Conservation (phyloP, 768 basidiomycete genomes). For the Suillus americanus region DNA sequence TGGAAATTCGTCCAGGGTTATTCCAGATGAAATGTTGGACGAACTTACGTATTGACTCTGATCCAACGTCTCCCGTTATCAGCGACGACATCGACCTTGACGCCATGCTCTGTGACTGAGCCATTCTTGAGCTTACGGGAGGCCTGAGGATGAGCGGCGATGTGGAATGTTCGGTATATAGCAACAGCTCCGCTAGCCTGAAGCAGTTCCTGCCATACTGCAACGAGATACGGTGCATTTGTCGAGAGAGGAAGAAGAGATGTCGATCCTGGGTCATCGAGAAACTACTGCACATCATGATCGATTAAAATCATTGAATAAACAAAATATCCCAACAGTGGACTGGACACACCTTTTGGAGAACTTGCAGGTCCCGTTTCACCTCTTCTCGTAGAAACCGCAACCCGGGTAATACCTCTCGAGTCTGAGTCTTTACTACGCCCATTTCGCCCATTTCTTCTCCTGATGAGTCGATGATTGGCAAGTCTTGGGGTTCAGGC, state of each 20-base stretch:
- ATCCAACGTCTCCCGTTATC: slow-evolving; percentile 78
- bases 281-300: slow-evolving; percentile 53
- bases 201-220: slow-evolving; percentile 80
- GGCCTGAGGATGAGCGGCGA: neutral
- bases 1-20: slow-evolving; percentile 28
- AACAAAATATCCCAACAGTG: neutral
- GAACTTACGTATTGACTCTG: slow-evolving; percentile 81
- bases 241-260: slow-evolving; percentile 59
- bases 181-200: slow-evolving; percentile 58
- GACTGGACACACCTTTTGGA: slow-evolving; percentile 35
- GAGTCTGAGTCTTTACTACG: neutral
- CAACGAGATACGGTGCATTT: slow-evolving; percentile 78
- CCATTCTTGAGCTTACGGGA: slow-evolving; percentile 2
- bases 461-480: slow-evolving; percentile 37
- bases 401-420: slow-evolving; percentile 37
- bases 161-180: slow-evolving; percentile 55
- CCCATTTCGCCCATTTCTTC: slow-evolving; percentile 5
- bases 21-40: slow-evolving; percentile 4
- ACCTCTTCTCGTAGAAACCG: slow-evolving; percentile 42
- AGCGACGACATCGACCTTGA: slow-evolving; percentile 82
- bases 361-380: slow-evolving; percentile 40
- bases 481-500: slow-evolving; percentile 21
- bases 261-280: slow-evolving; percentile 41
- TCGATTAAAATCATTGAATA: slow-evolving; percentile 5
- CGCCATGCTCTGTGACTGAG: slow-evolving; percentile 28